A percentile compares a stretch with the other conserved stretches of the same genome.
These are phyloP conservation scores for Hymenoscyphus occultus DNA, from an alignment of 2,329 filamentous ascomycete genomes.

Conservation along the genomic window DNA sequence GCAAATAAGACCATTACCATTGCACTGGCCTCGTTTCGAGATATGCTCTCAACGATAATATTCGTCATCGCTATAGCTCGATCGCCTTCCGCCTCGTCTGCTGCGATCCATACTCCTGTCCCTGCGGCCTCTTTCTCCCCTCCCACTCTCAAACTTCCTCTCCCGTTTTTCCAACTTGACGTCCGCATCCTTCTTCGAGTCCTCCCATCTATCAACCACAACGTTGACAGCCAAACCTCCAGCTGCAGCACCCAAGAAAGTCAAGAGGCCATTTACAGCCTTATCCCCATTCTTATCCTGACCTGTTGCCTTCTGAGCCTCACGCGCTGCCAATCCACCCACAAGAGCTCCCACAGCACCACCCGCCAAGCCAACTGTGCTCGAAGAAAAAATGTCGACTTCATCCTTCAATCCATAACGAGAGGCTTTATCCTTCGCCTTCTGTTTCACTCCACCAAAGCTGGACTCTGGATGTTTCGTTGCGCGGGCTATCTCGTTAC, in stretches of 20 bases:
- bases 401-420: constrained; percentile 29
- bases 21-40: no score
- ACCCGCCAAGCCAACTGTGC: constrained; percentile 22
- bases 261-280: constrained; percentile 22
- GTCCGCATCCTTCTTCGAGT: constrained; percentile 19
- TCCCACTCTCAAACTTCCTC: constrained; percentile 15
- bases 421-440: constrained; percentile 18
- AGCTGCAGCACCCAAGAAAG: constrained; percentile 29
- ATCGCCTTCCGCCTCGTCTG: not conserved
- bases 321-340: constrained; percentile 30
- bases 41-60: constrained; percentile 8
- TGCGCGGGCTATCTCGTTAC: constrained; percentile 7
- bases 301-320: constrained; percentile 24
- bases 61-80: constrained; percentile 10
- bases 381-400: constrained; percentile 25
- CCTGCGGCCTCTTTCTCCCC: constrained; percentile 9
- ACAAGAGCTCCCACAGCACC: constrained; percentile 28
- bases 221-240: constrained; percentile 31
- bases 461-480: constrained; percentile 10
- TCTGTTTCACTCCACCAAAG: constrained; percentile 11
- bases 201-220: constrained; percentile 28
- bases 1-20: not conserved
- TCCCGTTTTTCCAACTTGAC: constrained; percentile 22
- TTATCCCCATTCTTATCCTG: constrained; percentile 17
- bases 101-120: constrained; percentile 7